Evolutionary conservation across 116 monocot genomes (phyloP).

Genomic region (Cymodocea nodosa): DNA sequence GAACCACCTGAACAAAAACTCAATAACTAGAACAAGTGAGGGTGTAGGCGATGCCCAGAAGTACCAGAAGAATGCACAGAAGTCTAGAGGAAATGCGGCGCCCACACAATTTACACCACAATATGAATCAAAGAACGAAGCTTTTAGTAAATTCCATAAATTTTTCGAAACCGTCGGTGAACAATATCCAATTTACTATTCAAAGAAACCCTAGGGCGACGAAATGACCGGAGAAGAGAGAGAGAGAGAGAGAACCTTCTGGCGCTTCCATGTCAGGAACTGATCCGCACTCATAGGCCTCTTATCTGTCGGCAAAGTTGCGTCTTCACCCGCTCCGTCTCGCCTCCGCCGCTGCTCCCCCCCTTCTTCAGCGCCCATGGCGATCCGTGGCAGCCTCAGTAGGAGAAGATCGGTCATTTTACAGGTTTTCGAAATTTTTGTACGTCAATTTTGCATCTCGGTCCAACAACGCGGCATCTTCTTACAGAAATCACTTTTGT

Average conservation of each 20-base stretch:
- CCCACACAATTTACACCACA: no score
- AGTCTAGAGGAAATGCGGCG: no score
- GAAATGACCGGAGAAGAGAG: not conserved
- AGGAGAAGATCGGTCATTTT: no score
- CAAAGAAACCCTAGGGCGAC: not conserved
- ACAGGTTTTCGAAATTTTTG: no score
- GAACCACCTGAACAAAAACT: no score
- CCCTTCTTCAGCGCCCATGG: constrained; percentile 6
- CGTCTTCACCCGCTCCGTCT: not conserved
- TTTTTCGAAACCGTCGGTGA: not conserved
- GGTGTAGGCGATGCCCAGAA: no score
- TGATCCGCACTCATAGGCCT: constrained; percentile 8
- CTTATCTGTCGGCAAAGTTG: not conserved
- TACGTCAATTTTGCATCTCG: no score
- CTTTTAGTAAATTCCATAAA: not conserved
- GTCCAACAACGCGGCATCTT: no score
- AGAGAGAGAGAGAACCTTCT: constrained; percentile 9
- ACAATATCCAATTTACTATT: not conserved
- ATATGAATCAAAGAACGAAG: not conserved
- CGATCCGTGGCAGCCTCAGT: no score
- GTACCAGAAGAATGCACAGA: no score
- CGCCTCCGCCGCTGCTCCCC: not conserved
- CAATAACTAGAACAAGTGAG: no score
- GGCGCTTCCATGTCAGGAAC: constrained; percentile 20
- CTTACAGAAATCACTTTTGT: no score